phyloP scores from a whole-genome alignment of 2,329 filamentous ascomycete species.

The Ophiostoma perfectum region DNA sequence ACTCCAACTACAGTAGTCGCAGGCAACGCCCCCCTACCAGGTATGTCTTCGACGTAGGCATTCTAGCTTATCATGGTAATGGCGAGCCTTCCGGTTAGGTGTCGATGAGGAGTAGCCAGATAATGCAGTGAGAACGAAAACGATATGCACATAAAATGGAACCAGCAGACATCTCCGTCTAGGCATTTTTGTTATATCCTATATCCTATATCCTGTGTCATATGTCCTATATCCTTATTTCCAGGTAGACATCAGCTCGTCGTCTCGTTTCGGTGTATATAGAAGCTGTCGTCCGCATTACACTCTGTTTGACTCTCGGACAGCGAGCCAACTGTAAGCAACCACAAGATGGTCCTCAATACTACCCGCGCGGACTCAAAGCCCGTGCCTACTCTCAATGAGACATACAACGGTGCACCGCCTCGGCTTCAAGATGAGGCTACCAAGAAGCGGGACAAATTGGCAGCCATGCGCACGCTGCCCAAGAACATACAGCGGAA shows the following conservation, averaged over 20 bases:
- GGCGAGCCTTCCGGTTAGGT: background rate
- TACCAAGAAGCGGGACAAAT: conserved; percentile 24
- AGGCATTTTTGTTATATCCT: background rate
- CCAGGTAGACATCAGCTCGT: no score
- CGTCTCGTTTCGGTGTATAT: background rate
- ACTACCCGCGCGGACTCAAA: background rate
- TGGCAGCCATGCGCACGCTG: conserved; percentile 29
- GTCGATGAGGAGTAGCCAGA: background rate
- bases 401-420: conserved; percentile 31
- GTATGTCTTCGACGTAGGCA: no score
- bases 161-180: background rate
- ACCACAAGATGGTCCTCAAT: background rate
- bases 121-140: background rate
- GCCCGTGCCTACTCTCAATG: conserved; percentile 24
- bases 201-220: background rate
- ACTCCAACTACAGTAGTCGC: background rate
- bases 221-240: background rate
- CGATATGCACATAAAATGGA: background rate
- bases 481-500: conserved; percentile 27
- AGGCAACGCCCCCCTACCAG: no score
- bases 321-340: background rate
- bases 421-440: conserved; percentile 29
- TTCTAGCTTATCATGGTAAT: background rate
- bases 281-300: background rate
- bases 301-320: no score